phyloP scores from a whole-genome alignment of 192 early-diverging fungal genomes.

The Backusella mclennaniae region DNA sequence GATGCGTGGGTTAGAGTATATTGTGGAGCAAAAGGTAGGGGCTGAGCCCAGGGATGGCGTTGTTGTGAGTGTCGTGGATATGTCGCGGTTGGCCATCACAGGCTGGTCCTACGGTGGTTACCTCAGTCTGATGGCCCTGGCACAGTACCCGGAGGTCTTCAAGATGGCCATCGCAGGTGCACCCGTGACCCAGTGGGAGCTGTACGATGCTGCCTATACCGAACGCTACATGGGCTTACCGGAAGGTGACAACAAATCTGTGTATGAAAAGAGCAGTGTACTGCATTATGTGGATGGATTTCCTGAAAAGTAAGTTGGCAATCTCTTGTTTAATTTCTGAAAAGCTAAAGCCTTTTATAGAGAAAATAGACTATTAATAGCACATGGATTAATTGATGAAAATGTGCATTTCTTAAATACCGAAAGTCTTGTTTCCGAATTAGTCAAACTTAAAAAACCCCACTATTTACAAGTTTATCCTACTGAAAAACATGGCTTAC shows the following conservation, averaged over 20 bases:
- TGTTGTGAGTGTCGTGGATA: conserved; percentile 47
- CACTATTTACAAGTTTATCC: conserved; percentile 68
- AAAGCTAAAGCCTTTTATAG: conserved; percentile 15
- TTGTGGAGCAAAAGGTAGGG: conserved; percentile 40
- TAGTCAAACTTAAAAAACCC: conserved; percentile 57
- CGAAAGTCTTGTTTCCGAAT: conserved; percentile 47
- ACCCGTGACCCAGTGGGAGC: conserved; percentile 71
- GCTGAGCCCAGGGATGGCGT: conserved; percentile 22
- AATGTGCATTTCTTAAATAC: conserved; percentile 76
- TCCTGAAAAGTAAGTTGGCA: conserved; percentile 51
- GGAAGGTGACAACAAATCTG: conserved; percentile 40
- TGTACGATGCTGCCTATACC: conserved; percentile 74
- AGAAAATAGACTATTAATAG: conserved; percentile 61
- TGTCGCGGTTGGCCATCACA: conserved; percentile 59
- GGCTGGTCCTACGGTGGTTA: conserved; percentile 82
- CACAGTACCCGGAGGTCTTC: conserved; percentile 58
- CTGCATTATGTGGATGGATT: conserved; percentile 49
- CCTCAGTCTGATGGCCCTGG: conserved; percentile 61
- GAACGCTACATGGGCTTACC: conserved; percentile 69
- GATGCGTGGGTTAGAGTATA: conserved; percentile 52
- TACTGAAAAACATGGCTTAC: conserved; percentile 70
- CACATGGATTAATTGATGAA: conserved; percentile 75
- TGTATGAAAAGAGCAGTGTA: conserved; percentile 52
- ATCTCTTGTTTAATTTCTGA: neutral
- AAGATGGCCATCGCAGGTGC: conserved; percentile 67